A percentile compares a stretch with the other conserved stretches of the same genome.
These are phyloP conservation scores for Botrytis byssoidea DNA, from an alignment of 2,329 filamentous ascomycete species.

Conservation along the genomic window DNA sequence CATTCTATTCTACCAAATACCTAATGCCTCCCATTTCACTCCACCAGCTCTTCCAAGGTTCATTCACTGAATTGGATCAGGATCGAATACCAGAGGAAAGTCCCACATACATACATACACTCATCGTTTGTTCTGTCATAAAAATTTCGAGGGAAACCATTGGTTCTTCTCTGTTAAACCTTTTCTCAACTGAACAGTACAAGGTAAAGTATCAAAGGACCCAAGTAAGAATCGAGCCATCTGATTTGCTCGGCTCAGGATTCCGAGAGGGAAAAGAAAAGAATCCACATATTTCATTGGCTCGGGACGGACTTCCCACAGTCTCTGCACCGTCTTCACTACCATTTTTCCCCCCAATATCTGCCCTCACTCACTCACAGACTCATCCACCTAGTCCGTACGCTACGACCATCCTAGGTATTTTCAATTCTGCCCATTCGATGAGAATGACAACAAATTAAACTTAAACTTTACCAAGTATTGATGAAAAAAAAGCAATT, in stretches of 20 bases:
- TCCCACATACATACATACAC: background rate
- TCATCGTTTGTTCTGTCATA: background rate
- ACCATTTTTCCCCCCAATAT: too few relatives aligned
- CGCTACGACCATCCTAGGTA: background rate
- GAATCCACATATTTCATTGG: slow-evolving; percentile 1
- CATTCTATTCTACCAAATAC: background rate
- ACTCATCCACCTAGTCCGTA: background rate
- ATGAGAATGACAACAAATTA: slow-evolving; percentile 1
- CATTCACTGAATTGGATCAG: background rate
- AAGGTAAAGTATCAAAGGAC: background rate
- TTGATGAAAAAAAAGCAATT: background rate
- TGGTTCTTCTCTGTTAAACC: background rate
- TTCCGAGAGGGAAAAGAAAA: background rate
- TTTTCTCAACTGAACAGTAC: background rate
- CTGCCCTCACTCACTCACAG: background rate
- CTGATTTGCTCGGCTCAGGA: background rate
- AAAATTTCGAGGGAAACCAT: background rate
- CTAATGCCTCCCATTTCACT: background rate
- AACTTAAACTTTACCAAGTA: background rate
- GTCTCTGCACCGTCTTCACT: background rate
- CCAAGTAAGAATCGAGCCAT: background rate
- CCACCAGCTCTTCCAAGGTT: background rate
- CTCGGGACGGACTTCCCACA: background rate
- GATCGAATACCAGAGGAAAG: background rate
- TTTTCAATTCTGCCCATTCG: background rate